phyloP scores from a whole-genome alignment of 1,284 basidiomycete genomes.

The Moniliophthora roreri region DNA sequence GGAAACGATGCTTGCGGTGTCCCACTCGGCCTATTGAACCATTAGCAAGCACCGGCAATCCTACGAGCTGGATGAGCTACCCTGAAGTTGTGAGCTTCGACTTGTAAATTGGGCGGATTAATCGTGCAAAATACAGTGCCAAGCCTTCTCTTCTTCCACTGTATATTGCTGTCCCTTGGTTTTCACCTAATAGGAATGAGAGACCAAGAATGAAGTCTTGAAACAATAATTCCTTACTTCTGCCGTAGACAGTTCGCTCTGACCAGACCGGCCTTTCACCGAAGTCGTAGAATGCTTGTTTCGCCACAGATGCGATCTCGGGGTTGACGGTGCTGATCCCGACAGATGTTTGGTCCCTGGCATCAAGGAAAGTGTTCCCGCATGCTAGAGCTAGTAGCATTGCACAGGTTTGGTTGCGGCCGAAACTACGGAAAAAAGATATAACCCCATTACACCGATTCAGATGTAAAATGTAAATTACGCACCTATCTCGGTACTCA shows the following conservation, averaged over 20 bases:
- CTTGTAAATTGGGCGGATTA: conserved; percentile 89
- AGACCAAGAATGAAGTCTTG: background rate
- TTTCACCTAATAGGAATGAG: conserved; percentile 46
- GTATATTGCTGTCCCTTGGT: conserved; percentile 74
- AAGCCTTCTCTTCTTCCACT: conserved; percentile 91
- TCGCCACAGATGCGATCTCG: conserved; percentile 68
- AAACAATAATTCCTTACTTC: conserved; percentile 26
- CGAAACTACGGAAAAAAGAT: conserved; percentile 64
- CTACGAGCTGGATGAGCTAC: conserved; percentile 36
- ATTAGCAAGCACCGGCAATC: background rate
- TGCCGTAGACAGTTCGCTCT: conserved; percentile 70
- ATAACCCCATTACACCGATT: too few relatives aligned
- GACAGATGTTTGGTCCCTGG: conserved; percentile 43
- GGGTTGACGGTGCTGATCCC: conserved; percentile 54
- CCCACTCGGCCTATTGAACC: conserved; percentile 36
- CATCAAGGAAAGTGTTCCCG: conserved; percentile 73
- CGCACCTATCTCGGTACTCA: conserved; percentile 71
- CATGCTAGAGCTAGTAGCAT: conserved; percentile 85
- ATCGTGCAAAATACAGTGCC: conserved; percentile 82
- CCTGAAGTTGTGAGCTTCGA: conserved; percentile 66
- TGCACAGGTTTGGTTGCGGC: conserved; percentile 86
- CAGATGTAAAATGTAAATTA: too few relatives aligned
- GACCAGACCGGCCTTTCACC: conserved; percentile 81
- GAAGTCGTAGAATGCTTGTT: conserved; percentile 82
- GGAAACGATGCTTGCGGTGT: conserved; percentile 57